Evolutionary conservation across 106 monocot species (phyloP), one percentile per base, ranked within the genome.

Genomic region (Allium sativum): DNA sequence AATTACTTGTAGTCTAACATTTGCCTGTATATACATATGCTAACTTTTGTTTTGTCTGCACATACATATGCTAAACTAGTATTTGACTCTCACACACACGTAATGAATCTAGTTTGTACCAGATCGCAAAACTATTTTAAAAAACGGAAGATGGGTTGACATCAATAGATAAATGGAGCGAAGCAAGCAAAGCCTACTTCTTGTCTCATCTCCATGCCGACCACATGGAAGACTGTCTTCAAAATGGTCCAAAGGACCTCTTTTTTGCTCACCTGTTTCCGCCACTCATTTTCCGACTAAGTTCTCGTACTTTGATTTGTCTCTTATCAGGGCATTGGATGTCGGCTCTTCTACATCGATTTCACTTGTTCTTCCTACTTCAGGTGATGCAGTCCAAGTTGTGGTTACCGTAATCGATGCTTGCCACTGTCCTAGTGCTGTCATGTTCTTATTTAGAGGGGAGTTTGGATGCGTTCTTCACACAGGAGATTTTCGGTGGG

Each of bases 401-500:
- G 66, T 59, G 14, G 92, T 88, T 61, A 93, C 87, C 11, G 63
- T 79, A 41, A 75, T 93, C 61, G 87, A 87, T n/a, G 84, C 92
- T 2, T 63, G 69, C 48, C 92, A 93, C 52, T 93, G 92, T 55
- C 92, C 92, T 21, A 87, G 92, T 56, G 77, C 87, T 15, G 84
- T 88, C 8, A 93, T 93, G 92, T 93, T 74, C 70, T 68, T 93
- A 74, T 93, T 93, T 54, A 65, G 70, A 42, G 87, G 92, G 20
- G 87, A 93, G 31, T 81, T 93, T 59, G 87, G 92, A 70, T 75
- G 74, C 60, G 65, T 88, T 4, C 73, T 93, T n/a, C 74, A 85
- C 65, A 93, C 84, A 15, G 93, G 93, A 19, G 93, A 93, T 61
- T 88, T 88, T 73, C 84, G 88, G 12, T 93, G 93, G 93, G 93